Conservation (phyloP, 495 filamentous ascomycete genomes). For the Penicillium macrosclerotiorum region DNA sequence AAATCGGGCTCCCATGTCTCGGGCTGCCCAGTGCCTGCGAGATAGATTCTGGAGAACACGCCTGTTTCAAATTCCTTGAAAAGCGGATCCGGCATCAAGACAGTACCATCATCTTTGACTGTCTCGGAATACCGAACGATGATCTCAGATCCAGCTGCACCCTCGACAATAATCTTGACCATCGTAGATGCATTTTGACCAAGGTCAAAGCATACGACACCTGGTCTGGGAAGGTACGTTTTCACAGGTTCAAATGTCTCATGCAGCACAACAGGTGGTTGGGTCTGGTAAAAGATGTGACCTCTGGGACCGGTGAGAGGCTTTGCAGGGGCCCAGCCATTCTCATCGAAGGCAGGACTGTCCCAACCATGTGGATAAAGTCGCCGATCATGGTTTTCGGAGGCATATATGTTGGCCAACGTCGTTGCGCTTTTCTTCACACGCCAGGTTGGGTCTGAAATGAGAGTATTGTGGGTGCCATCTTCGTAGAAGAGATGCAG, state of each 20-base stretch:
- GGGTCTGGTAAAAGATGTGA: slow-evolving; percentile 23
- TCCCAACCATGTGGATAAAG: slow-evolving; percentile 26
- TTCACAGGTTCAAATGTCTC: slow-evolving; percentile 23
- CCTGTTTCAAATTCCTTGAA: slow-evolving; percentile 30
- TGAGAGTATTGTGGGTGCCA: slow-evolving; percentile 17
- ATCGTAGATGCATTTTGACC: slow-evolving; percentile 27
- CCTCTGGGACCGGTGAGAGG: slow-evolving; percentile 28
- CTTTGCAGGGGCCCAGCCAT: slow-evolving; percentile 18
- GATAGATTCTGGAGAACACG: slow-evolving; percentile 22
- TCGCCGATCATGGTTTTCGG: slow-evolving; percentile 25
- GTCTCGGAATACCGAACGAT: slow-evolving; percentile 27
- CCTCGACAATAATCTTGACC: slow-evolving; percentile 17
- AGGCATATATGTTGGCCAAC: slow-evolving; percentile 30
- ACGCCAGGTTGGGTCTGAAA: slow-evolving; percentile 26
- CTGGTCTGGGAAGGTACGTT: slow-evolving; percentile 10
- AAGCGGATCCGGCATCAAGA: slow-evolving; percentile 30
- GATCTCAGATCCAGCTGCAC: slow-evolving; percentile 20
- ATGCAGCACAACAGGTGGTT: slow-evolving; percentile 28
- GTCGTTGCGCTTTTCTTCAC: slow-evolving; percentile 28
- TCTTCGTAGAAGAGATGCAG: slow-evolving; percentile 26
- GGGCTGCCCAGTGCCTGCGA: slow-evolving; percentile 20
- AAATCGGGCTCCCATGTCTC: slow-evolving; percentile 31
- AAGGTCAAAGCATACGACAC: slow-evolving; percentile 22
- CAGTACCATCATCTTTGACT: slow-evolving; percentile 20
- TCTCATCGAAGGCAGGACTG: slow-evolving; percentile 12